Evolutionary conservation across 768 basidiomycete genomes (phyloP).

Genomic region (Xerocomus spinulosus): DNA sequence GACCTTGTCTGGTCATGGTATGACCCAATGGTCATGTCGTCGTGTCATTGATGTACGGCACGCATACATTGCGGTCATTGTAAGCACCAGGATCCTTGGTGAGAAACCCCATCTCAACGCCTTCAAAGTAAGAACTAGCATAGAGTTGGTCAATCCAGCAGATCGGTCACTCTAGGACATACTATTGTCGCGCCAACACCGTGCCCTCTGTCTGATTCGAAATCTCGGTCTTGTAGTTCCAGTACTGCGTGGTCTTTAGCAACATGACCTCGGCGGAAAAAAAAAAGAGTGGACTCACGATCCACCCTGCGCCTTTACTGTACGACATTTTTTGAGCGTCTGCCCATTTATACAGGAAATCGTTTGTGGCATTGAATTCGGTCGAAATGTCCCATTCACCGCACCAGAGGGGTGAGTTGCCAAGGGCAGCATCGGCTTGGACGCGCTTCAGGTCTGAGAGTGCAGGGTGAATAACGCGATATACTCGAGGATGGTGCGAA

Average conservation of each 20-base stretch:
- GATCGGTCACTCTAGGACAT: constrained; percentile 8
- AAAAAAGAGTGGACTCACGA: constrained; percentile 39
- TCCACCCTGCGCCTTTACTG: constrained; percentile 58
- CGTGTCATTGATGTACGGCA: constrained; percentile 36
- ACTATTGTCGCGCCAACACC: constrained; percentile 58
- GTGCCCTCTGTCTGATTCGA: constrained; percentile 45
- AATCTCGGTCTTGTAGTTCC: constrained; percentile 72
- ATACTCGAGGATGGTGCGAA: too few species aligned
- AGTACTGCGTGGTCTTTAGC: constrained; percentile 39
- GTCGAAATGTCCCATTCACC: constrained; percentile 64
- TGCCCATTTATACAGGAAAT: constrained; percentile 62
- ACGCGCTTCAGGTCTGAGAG: constrained; percentile 56
- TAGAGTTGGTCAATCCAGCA: background rate
- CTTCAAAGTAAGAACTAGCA: constrained; percentile 67
- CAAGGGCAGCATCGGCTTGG: constrained; percentile 40
- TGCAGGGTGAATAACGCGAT: background rate
- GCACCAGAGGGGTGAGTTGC: constrained; percentile 49
- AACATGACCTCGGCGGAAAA: background rate
- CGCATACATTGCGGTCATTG: constrained; percentile 59
- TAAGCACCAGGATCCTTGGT: constrained; percentile 57
- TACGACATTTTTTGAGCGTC: constrained; percentile 72
- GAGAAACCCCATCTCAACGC: constrained; percentile 53
- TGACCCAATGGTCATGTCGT: constrained; percentile 7
- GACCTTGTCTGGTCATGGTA: too few species aligned
- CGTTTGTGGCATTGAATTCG: constrained; percentile 58